These are phyloP conservation scores for Aspergillus pseudotamarii DNA, from an alignment of 2,329 filamentous ascomycete species.

Conservation along the genomic window DNA sequence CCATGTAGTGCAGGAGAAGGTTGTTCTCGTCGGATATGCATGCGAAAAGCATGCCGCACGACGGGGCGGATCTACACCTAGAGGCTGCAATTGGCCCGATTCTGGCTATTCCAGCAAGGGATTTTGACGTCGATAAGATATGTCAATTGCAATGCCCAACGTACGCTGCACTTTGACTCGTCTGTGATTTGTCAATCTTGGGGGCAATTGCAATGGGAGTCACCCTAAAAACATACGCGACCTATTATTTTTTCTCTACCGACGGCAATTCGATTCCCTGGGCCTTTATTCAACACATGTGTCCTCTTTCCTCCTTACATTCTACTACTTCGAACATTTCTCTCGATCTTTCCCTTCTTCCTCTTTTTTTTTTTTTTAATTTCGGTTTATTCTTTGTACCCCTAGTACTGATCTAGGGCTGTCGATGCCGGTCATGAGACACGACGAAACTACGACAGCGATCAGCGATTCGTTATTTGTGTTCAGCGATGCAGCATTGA, in stretches of 20 bases:
- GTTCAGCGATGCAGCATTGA: constrained; percentile 2
- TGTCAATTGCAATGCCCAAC: not conserved
- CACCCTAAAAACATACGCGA: not conserved
- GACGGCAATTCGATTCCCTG: not conserved
- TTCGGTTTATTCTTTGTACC: not conserved
- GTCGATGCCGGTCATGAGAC: constrained; percentile 1
- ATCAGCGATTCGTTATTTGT: not conserved
- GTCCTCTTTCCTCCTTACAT: not conserved
- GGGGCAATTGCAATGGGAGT: not conserved
- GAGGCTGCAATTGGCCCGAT: constrained; percentile 23
- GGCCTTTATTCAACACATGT: not conserved
- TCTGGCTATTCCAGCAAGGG: constrained; percentile 31
- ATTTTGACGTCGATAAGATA: constrained; percentile 8
- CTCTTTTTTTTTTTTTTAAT: not conserved
- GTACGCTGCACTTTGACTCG: not conserved
- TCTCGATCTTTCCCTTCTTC: not conserved
- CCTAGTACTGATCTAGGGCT: not conserved
- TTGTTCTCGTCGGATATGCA: constrained; percentile 79
- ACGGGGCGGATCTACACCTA: constrained; percentile 4
- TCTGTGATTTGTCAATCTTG: not conserved
- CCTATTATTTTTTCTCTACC: not conserved
- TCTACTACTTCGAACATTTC: not conserved
- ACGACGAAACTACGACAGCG: constrained; percentile 1
- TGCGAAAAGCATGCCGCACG: constrained; percentile 60
- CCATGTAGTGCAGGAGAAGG: constrained; percentile 72